Evolutionary conservation across 805 yeast genomes (phyloP), one percentile per base, ranked within the genome.

Genomic region (Candida chauliodis): DNA sequence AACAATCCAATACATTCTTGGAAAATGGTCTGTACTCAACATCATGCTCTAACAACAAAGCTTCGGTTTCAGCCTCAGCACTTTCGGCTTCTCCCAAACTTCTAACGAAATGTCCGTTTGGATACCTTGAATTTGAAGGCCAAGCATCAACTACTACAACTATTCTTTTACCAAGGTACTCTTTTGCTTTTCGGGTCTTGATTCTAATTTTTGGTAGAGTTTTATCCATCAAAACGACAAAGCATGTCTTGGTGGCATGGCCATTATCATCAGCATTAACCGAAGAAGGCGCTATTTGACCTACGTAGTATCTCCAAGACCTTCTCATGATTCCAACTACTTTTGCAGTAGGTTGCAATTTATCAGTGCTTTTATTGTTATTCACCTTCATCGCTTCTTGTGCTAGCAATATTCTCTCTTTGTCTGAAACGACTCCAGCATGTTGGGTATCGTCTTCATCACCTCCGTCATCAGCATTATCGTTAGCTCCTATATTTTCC

Each of bases 1-100:
- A 70, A 66, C 99, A 93, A 39, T 79, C 93, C 55, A 93, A 68
- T 0, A 95, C 99, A 38, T 88, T 78, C 51, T 87, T 87, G 4
- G 97, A 81, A 58, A 93, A 93, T 19, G 98, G 99, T 49, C 96
- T 76, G 58, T 89, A 93, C 55, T 93, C 98, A 19, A 93, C 96
- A 55, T 91, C 97, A 56, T 93, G 96, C 57, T 93, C 99, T 41
- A 93, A 66, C 36, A 93, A 64, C 38, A 93, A 69, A 1, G 98
- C 96, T 56, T 93, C 98, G 8, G 96, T 91, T 63, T 93, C 99
- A 2, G 99, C 98, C 52, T 83, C 86, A 34, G 85, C 86, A 43
- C 89, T 81, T 63, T 93, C 99, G 35, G 91, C 78, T 14, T 78
- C 90, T 46, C 99, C 99, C 22, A 93, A 71, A 30, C 82, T 73